A percentile compares a stretch with the other conserved stretches of the same genome.
phyloP scores from a whole-genome alignment of 495 filamentous ascomycete genomes.

The Penicillium egyptiacum region DNA sequence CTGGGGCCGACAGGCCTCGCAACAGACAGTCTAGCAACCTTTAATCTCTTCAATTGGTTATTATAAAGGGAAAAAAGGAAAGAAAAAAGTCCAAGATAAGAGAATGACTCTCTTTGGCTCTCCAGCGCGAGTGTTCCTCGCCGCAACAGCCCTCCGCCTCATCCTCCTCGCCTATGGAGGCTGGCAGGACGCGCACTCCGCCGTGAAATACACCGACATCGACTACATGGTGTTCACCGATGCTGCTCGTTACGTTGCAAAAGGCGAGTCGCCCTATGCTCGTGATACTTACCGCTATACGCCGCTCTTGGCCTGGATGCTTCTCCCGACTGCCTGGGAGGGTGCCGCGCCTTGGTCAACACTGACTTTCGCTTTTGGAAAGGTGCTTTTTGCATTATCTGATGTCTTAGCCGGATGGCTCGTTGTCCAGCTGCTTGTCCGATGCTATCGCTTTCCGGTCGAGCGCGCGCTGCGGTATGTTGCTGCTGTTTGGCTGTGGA shows the following conservation, averaged over 20 bases:
- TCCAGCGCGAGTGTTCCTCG: conserved; percentile 59
- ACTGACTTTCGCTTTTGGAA: conserved; percentile 71
- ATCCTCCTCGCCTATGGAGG: conserved; percentile 80
- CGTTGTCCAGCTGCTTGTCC: conserved; percentile 61
- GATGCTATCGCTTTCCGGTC: conserved; percentile 44
- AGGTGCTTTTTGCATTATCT: conserved; percentile 77
- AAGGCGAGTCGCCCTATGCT: conserved; percentile 70
- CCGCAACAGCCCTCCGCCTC: conserved; percentile 66
- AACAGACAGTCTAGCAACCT: conserved; percentile 1
- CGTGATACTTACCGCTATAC: conserved; percentile 97
- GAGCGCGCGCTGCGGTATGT: conserved; percentile 63
- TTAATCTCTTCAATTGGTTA: not conserved
- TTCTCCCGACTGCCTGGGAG: conserved; percentile 74
- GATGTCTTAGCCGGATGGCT: conserved; percentile 88
- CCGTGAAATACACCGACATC: conserved; percentile 97
- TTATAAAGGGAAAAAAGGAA: not conserved
- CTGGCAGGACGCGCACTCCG: conserved; percentile 85
- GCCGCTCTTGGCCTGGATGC: conserved; percentile 84
- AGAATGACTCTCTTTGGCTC: conserved; percentile 43
- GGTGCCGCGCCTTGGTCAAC: conserved; percentile 27
- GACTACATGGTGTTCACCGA: conserved; percentile 99
- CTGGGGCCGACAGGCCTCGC: too few relatives aligned
- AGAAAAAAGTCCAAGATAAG: not conserved
- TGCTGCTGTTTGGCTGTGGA: conserved; percentile 86
- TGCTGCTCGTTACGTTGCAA: conserved; percentile 73